A percentile compares a stretch with the other conserved stretches of the same genome.
Evolutionary conservation across 2,329 filamentous ascomycete species (phyloP).

Genomic region (Biscogniauxia sp.): DNA sequence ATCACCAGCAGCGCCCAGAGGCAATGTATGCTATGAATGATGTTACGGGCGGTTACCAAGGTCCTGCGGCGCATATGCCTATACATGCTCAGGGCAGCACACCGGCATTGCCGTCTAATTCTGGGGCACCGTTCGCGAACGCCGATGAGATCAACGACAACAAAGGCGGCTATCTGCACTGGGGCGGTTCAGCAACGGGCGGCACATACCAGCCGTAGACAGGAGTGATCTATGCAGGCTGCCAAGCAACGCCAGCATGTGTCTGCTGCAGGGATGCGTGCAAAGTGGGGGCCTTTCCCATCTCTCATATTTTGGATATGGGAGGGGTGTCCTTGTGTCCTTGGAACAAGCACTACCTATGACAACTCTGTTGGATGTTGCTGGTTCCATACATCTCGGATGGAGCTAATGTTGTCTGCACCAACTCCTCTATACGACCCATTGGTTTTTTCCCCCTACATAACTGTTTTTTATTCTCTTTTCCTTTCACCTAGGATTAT

Average conservation of each 20-base stretch:
- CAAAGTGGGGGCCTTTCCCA: constrained; percentile 2
- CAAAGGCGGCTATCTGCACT: constrained; percentile 8
- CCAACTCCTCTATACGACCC: constrained; percentile 1
- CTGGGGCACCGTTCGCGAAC: constrained; percentile 12
- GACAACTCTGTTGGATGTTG: neutral
- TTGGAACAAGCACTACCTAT: neutral
- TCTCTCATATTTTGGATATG: neutral
- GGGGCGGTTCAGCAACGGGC: constrained; percentile 6
- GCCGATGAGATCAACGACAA: constrained; percentile 7
- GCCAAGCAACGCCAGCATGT: neutral
- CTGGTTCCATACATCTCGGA: neutral
- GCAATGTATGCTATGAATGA: constrained; percentile 17
- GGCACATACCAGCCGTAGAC: constrained; percentile 8
- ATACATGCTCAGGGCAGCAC: constrained; percentile 4
- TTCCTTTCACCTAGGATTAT: neutral
- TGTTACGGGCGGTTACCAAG: constrained; percentile 20
- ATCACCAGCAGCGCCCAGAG: constrained; percentile 1
- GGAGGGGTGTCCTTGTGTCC: neutral
- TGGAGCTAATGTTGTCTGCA: neutral
- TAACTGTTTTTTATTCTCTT: neutral
- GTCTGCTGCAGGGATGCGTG: constrained; percentile 9
- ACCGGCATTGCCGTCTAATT: constrained; percentile 6
- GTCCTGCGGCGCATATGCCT: constrained; percentile 2
- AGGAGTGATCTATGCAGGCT: neutral
- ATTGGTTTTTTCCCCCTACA: constrained; percentile 12